Percentiles rank a stretch among this genome's conserved stretches.
Evolutionary conservation across 1,284 basidiomycete species (phyloP).

Genomic region (Marasmius tenuissimus): DNA sequence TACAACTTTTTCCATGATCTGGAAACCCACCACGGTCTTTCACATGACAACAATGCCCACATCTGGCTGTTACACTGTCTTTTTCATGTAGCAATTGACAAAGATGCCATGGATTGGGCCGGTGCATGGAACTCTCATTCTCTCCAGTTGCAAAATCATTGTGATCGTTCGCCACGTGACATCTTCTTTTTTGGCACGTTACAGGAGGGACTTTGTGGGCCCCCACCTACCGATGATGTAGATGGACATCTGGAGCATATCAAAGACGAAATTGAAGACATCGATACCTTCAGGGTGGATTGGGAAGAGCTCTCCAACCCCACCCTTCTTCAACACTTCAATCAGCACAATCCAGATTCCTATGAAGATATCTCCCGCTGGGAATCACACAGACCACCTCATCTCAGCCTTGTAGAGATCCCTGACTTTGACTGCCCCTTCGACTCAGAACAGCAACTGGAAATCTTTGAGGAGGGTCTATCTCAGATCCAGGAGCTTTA

Average conservation of each 20-base stretch:
- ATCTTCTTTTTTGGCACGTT: neutral
- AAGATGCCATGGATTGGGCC: neutral
- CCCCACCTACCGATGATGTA: neutral
- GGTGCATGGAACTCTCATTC: neutral
- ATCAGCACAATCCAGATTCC: neutral
- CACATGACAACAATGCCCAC: neutral
- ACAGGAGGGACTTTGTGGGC: neutral
- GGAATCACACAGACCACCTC: neutral
- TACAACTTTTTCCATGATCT: neutral
- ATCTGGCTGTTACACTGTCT: conserved; percentile 3
- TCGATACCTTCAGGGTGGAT: conserved; percentile 1
- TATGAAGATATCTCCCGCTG: neutral
- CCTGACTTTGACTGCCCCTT: conserved; percentile 7
- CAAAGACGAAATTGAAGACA: neutral
- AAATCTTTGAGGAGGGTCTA: neutral
- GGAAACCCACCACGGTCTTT: neutral
- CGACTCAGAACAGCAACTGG: neutral
- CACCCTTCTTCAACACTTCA: neutral
- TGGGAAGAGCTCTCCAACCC: conserved; percentile 4
- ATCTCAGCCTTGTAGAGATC: conserved; percentile 3
- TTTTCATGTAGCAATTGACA: neutral
- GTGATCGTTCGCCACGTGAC: neutral
- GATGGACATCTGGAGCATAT: neutral
- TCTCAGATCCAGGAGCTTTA: neutral
- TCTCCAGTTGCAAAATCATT: neutral